phyloP scores from a whole-genome alignment of 2,329 filamentous ascomycete species.

The Fusarium penzigii region DNA sequence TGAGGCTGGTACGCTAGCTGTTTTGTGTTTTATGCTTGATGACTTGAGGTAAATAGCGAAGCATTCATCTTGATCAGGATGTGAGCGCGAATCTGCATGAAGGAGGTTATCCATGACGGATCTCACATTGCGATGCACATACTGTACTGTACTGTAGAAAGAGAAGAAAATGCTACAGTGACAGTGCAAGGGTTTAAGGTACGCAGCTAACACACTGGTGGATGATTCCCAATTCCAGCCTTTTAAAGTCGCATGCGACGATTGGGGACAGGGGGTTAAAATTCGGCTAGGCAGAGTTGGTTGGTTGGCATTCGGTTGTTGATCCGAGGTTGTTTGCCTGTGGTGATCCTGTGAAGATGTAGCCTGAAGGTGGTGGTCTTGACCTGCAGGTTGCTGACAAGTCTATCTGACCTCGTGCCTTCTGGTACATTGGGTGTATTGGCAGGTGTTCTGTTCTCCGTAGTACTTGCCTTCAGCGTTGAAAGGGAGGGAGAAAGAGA shows the following conservation, averaged over 20 bases:
- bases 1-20: neutral
- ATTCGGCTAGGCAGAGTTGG: neutral
- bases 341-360: neutral
- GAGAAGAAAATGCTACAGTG: neutral
- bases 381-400: too few relatives aligned
- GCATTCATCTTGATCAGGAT: neutral
- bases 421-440: too few relatives aligned
- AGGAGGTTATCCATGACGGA: too few relatives aligned
- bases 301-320: neutral
- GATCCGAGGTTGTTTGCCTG: neutral
- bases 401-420: too few relatives aligned
- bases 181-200: neutral
- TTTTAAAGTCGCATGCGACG: neutral
- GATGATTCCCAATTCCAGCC: neutral
- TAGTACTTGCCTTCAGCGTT: too few relatives aligned
- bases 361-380: neutral
- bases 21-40: neutral
- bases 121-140: too few relatives aligned
- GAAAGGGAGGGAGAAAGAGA: too few relatives aligned
- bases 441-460: too few relatives aligned
- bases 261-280: neutral
- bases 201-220: neutral
- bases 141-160: too few relatives aligned
- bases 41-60: neutral
- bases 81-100: too few relatives aligned